Conservation (phyloP, 495 filamentous ascomycete species). For the Cercophora samala region DNA sequence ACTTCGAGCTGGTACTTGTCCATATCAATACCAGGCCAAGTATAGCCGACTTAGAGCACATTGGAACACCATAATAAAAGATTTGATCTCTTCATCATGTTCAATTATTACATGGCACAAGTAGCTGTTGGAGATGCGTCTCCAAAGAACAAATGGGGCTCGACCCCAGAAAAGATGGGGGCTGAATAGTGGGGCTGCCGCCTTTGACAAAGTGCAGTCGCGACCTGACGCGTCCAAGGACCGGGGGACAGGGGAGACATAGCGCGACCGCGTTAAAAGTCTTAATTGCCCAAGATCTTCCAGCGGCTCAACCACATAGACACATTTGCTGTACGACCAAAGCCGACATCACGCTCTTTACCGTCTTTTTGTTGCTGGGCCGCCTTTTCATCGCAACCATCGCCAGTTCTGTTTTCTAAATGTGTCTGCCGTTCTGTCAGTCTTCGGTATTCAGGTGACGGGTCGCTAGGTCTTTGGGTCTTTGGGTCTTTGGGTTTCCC, state of each 20-base stretch:
- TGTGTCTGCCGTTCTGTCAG: slow-evolving; percentile 8
- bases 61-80: neutral
- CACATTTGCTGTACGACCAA: neutral
- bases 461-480: slow-evolving; percentile 13
- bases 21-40: neutral
- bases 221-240: slow-evolving; percentile 25
- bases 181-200: slow-evolving; percentile 17
- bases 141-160: no score
- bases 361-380: slow-evolving; percentile 2
- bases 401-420: slow-evolving; percentile 8
- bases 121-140: neutral
- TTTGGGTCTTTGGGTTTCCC: slow-evolving; percentile 13
- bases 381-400: slow-evolving; percentile 1
- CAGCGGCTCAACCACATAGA: neutral
- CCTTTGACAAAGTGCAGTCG: slow-evolving; percentile 13
- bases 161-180: slow-evolving; percentile 15
- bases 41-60: neutral
- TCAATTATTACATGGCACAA: neutral
- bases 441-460: slow-evolving; percentile 17
- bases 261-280: slow-evolving; percentile 31
- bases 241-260: neutral
- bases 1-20: neutral
- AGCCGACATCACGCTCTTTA: neutral
- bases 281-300: slow-evolving; percentile 19
- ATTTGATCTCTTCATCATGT: neutral